A percentile compares a stretch with the other conserved stretches of the same genome.
Evolutionary conservation across 1,284 basidiomycete genomes (phyloP).

Genomic region (Dichomitus squalens): DNA sequence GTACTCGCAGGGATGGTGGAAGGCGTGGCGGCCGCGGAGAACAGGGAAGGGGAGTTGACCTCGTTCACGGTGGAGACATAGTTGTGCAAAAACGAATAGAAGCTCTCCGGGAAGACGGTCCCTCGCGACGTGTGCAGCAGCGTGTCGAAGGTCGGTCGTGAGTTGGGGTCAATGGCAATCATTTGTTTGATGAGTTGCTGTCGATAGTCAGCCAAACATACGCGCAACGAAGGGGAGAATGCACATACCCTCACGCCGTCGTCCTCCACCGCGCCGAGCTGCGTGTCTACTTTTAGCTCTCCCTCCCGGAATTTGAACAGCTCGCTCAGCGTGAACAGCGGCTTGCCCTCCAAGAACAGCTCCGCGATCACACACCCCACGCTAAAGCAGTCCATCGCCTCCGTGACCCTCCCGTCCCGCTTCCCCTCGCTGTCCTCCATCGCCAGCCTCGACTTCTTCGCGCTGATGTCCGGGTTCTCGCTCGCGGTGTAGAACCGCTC

Average conservation of each 20-base stretch:
- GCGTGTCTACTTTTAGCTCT: constrained; percentile 76
- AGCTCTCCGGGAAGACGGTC: constrained; percentile 86
- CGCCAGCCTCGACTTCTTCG: constrained; percentile 55
- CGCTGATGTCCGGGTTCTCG: constrained; percentile 68
- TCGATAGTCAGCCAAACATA: not conserved
- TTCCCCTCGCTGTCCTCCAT: constrained; percentile 48
- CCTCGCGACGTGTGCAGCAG: constrained; percentile 81
- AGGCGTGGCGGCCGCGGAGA: constrained; percentile 40
- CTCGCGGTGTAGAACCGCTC: constrained; percentile 91
- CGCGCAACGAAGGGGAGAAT: not conserved
- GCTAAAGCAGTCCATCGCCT: constrained; percentile 98
- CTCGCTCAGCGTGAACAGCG: constrained; percentile 93
- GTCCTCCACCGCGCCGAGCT: constrained; percentile 81
- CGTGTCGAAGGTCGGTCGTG: constrained; percentile 83
- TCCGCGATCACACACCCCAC: constrained; percentile 96
- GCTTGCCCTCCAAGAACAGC: constrained; percentile 93
- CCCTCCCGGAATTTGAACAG: constrained; percentile 94
- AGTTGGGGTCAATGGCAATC: constrained; percentile 80
- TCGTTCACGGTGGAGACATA: constrained; percentile 85
- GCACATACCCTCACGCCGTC: constrained; percentile 73
- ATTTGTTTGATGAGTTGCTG: constrained; percentile 89
- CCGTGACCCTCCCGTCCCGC: constrained; percentile 82
- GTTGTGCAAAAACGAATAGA: constrained; percentile 93
- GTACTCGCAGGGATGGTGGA: constrained; percentile 21
- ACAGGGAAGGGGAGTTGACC: constrained; percentile 49